phyloP scores from a whole-genome alignment of 257 asterid genomes.

The Voacanga thouarsii region DNA sequence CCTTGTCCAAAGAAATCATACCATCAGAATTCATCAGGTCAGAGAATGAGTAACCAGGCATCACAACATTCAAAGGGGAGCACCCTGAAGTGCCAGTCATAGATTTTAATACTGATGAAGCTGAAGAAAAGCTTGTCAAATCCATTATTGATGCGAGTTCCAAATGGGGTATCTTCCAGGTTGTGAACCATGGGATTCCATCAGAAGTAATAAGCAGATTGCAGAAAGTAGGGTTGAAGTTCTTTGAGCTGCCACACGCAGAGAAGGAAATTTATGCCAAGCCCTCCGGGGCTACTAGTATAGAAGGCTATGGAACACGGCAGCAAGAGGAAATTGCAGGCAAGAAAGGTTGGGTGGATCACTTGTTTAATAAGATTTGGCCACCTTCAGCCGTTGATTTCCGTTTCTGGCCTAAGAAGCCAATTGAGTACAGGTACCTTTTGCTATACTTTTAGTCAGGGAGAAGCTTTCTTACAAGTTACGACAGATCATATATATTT shows the following conservation, averaged over 20 bases:
- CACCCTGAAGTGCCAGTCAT: conserved; percentile 51
- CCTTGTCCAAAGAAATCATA: conserved; percentile 27
- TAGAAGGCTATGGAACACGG: conserved; percentile 62
- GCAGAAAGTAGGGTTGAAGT: conserved; percentile 48
- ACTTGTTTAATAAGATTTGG: conserved; percentile 64
- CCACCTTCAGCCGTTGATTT: conserved; percentile 50
- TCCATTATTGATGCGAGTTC: conserved; percentile 36
- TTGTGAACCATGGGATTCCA: conserved; percentile 62
- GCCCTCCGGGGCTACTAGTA: conserved; percentile 30
- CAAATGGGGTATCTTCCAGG: conserved; percentile 65
- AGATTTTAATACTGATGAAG: conserved; percentile 26
- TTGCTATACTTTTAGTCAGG: not conserved
- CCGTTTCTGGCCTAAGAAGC: conserved; percentile 59
- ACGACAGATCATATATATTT: too few species aligned
- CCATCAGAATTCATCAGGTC: conserved; percentile 48
- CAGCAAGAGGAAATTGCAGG: conserved; percentile 54
- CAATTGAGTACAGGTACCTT: conserved; percentile 53
- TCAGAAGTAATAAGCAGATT: conserved; percentile 31
- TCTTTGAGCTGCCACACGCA: conserved; percentile 47
- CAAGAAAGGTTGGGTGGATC: conserved; percentile 74
- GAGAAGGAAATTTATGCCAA: conserved; percentile 46
- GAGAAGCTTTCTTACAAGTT: too few species aligned
- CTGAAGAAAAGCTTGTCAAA: conserved; percentile 19
- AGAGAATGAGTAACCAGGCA: conserved; percentile 53
- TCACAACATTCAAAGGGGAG: conserved; percentile 43